Base-by-base conservation (phyloP, 768 basidiomycete species). In the Crassisporium funariophilum region DNA sequence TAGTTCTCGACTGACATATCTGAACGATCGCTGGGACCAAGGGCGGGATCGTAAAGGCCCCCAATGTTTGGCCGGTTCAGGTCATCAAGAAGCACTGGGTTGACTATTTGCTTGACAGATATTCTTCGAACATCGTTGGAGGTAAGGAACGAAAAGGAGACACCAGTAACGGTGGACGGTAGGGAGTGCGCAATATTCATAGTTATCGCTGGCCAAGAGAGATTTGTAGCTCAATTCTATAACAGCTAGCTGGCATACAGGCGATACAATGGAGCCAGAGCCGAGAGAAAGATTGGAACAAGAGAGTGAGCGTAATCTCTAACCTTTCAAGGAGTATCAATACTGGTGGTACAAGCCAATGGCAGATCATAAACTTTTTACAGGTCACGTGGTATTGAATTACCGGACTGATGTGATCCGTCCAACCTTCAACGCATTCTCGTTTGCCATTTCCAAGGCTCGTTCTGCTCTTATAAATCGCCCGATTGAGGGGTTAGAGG, bases 21-120 rank as follows among this genome's bases (percentile, higher is more conserved):
- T 45, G 88, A 82, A 47, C 80, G 82, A 56, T 88, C 86, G 62
- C 83, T 86, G 33, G 97, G 97, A 2, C 97, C 97, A 31, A 98
- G 82, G 19, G 91, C 87, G 33, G 94, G 90, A 70, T 99, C 97
- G 59, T 99, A 99, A 35, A 99, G 75, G 47, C 94, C 95, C 19
- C 92, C 93, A 46, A 80, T 73, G 58, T 91, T 98, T 2, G 97
- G 97, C 56, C 89, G 74, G 65, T 95, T 94, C 27, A 98, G 72
- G 65, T 95, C 92, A 72, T 99, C 94, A 54, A 98, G 80, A 33
- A 99, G 81, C 49, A 88, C 77, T 2, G 94, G 89, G 65, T 98
- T 98, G 43, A 92, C 80, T 53, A 98, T 88, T 72, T 97, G 92
- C 71, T 97, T 95, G 61, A 98, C 95, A n/a, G 93, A 95, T 61